phyloP scores from a whole-genome alignment of 1,284 basidiomycete species.

The Cryptococcus sp. region DNA sequence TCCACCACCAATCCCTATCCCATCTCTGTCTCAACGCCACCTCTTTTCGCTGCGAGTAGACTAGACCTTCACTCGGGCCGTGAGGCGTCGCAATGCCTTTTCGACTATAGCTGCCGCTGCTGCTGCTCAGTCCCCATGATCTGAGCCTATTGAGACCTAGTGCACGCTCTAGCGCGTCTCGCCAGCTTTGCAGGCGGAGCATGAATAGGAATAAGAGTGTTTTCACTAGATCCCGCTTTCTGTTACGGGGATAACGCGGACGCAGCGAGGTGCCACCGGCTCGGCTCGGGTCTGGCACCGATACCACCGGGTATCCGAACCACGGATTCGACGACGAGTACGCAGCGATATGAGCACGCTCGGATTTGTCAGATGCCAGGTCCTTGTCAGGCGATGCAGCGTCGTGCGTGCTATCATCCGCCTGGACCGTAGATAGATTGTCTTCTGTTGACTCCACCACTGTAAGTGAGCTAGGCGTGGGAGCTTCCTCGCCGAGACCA shows the following conservation, averaged over 20 bases:
- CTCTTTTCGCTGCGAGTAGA: constrained; percentile 8
- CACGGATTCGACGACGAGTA: constrained; percentile 47
- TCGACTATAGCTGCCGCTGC: not conserved
- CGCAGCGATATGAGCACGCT: constrained; percentile 19
- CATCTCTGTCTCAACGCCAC: constrained; percentile 12
- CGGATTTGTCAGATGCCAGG: not conserved
- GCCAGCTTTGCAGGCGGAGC: constrained; percentile 43
- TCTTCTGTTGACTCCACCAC: not conserved
- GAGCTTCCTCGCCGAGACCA: not conserved
- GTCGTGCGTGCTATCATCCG: not conserved
- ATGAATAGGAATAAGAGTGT: constrained; percentile 53
- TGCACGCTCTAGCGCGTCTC: constrained; percentile 38
- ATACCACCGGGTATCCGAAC: constrained; percentile 52
- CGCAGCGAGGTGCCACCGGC: constrained; percentile 28
- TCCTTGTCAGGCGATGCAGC: not conserved
- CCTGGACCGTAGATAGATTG: not conserved
- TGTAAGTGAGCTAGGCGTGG: too few relatives aligned
- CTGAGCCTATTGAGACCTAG: constrained; percentile 31
- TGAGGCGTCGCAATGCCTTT: not conserved
- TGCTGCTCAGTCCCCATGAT: not conserved
- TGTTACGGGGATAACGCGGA: constrained; percentile 44
- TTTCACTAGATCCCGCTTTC: constrained; percentile 52
- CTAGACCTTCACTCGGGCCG: constrained; percentile 23
- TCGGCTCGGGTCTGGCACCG: constrained; percentile 18
- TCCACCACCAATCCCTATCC: constrained; percentile 50